phyloP scores from a whole-genome alignment of 495 filamentous ascomycete genomes.

The Penicillium dipodomyicola region DNA sequence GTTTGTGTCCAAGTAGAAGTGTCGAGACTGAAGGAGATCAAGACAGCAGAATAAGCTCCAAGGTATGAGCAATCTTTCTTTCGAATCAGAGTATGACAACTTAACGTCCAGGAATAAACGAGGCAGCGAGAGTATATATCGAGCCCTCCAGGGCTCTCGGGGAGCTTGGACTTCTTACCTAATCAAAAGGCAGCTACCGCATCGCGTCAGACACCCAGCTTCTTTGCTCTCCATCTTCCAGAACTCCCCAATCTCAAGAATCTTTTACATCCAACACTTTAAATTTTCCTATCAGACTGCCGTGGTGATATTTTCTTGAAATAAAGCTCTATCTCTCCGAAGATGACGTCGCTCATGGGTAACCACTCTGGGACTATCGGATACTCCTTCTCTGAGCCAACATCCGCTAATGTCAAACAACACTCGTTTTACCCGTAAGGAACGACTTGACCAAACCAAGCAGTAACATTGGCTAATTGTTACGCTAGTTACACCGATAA shows the following conservation, averaged over 20 bases:
- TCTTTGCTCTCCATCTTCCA: conserved; percentile 16
- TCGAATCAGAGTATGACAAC: background rate
- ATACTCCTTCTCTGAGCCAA: conserved; percentile 60
- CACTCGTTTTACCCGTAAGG: conserved; percentile 92
- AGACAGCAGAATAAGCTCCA: background rate
- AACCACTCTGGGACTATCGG: conserved; percentile 46
- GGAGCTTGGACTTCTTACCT: conserved; percentile 31
- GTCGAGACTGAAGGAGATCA: background rate
- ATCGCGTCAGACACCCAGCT: conserved; percentile 40
- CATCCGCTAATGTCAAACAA: conserved; percentile 54
- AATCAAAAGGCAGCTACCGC: conserved; percentile 44
- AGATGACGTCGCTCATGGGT: conserved; percentile 49
- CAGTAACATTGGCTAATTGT: conserved; percentile 12
- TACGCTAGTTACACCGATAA: conserved; percentile 88
- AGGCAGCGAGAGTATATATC: background rate
- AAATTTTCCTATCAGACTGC: background rate
- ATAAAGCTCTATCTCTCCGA: conserved; percentile 4
- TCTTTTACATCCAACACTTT: conserved; percentile 7
- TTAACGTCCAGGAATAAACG: background rate
- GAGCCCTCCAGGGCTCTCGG: background rate
- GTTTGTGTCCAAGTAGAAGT: background rate
- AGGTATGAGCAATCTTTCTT: background rate
- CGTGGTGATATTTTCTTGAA: background rate
- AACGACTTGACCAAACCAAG: background rate
- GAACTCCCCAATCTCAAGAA: conserved; percentile 13